These are phyloP conservation scores for Phytophthora hibernalis DNA, from an alignment of 352 stramenopile genomes.

Conservation along the genomic window DNA sequence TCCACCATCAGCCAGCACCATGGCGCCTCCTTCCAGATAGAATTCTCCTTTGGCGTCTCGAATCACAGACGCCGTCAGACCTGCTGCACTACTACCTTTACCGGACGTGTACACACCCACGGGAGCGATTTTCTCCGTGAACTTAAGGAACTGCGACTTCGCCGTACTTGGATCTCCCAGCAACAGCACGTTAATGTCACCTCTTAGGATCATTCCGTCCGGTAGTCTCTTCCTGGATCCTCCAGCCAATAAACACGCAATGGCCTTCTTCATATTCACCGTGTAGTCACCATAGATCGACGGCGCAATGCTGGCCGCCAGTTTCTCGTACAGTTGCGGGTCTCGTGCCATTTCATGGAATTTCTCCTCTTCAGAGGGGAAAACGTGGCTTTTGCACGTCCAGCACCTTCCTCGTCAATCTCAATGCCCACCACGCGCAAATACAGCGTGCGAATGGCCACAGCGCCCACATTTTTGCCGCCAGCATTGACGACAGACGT, in stretches of 20 bases:
- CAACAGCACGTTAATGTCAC: slow-evolving; percentile 99
- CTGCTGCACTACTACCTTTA: slow-evolving; percentile 97
- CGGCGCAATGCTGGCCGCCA: slow-evolving; percentile 91
- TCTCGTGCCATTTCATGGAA: slow-evolving; percentile 94
- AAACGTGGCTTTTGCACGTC: slow-evolving; percentile 93
- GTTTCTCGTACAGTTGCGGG: slow-evolving; percentile 94
- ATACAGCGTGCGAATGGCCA: slow-evolving; percentile 94
- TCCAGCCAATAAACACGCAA: slow-evolving; percentile 95
- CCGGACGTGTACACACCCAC: slow-evolving; percentile 99
- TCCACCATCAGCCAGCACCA: slow-evolving; percentile 98
- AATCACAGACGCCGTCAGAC: slow-evolving; percentile 97
- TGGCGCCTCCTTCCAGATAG: slow-evolving; percentile 97
- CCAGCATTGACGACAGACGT: slow-evolving; percentile 93
- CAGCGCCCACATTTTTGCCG: slow-evolving; percentile 78
- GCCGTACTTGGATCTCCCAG: slow-evolving; percentile 98
- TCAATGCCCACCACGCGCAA: slow-evolving; percentile 96
- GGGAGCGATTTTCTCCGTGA: slow-evolving; percentile 95
- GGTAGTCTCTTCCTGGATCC: slow-evolving; percentile 94
- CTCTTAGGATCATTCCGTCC: slow-evolving; percentile 96
- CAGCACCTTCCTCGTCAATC: slow-evolving; percentile 92
- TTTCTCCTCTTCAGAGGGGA: slow-evolving; percentile 97
- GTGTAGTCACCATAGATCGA: slow-evolving; percentile 97
- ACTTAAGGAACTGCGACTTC: slow-evolving; percentile 99
- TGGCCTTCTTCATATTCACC: slow-evolving; percentile 97
- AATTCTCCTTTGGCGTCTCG: slow-evolving; percentile 97